Conservation (phyloP, 306 rosid genomes). For the Rosa lucieae region DNA sequence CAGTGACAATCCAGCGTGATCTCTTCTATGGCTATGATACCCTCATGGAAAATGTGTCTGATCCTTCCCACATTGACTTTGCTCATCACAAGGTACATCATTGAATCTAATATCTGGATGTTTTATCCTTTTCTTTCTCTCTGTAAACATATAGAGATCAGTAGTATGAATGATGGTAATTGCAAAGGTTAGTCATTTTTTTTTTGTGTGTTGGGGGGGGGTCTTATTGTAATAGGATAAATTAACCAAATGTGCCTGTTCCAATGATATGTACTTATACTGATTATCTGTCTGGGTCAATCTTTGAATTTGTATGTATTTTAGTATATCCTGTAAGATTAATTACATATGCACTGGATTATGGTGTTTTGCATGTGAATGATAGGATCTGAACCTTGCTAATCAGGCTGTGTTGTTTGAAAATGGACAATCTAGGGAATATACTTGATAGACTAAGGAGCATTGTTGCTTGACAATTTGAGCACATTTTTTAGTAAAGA, state of each 20-base stretch:
- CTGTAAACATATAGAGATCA: no score
- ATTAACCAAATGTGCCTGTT: background rate
- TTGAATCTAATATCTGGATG: background rate
- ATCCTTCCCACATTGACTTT: slow-evolving; percentile 95
- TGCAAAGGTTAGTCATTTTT: background rate
- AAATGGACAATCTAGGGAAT: background rate
- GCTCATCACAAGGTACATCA: slow-evolving; percentile 93
- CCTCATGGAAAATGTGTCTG: slow-evolving; percentile 97
- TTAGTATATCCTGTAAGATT: background rate
- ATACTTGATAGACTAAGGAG: background rate
- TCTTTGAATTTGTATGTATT: background rate
- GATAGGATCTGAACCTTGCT: background rate
- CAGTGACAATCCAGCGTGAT: slow-evolving; percentile 98
- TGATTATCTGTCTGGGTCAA: background rate
- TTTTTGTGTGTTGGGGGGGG: no score
- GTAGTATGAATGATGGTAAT: background rate
- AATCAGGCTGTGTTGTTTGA: background rate
- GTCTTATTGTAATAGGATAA: no score
- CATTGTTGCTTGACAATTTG: background rate
- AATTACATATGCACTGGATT: background rate
- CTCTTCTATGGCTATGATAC: slow-evolving; percentile 95
- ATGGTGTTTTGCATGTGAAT: background rate
- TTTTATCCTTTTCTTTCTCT: background rate
- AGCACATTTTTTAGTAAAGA: background rate
- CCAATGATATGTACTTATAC: background rate